Base-by-base conservation (phyloP, 208 protist genomes). In the Acanthamoeba culbertsoni region DNA sequence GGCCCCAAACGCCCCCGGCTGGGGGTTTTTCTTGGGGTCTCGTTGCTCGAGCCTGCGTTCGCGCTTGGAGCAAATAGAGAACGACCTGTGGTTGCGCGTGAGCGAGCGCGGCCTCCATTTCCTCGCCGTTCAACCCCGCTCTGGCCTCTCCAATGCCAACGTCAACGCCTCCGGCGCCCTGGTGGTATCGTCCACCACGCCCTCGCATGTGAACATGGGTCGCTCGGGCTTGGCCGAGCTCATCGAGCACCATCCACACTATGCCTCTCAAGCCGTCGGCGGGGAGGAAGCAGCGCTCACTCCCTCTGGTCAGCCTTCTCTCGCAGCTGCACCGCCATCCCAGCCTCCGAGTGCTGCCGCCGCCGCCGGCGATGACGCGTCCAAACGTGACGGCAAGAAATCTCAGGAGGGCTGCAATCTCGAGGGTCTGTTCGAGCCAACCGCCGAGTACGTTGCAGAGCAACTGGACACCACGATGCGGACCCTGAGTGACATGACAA, bases 21-120 rank as follows among this genome's bases (percentile, higher is more conserved):
- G 73, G 73, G 42, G 6, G 18, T 55, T 55, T 28, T 23, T 16
- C n/a, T 55, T 84, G 73, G 10, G 4, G 23, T 7, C 46, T 5
- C 43, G 73, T 16, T 37, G 3, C 73, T 26, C 23, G 1, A 16
- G 43, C 43, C 40, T 84, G 18, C 73, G 73, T 16, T 0, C 18
- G 28, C 73, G 73, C n/a, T 26, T 84, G 73, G 43, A 55, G 43
- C 43, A 28, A 2, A 20, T 84, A 31, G 73, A 84, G 42, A 43
- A 84, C 42, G 43, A 55, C n/a, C 73, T 84, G 4, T 84, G 73
- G 73, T 43, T 84, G 20, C 73, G 40, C 73, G 45, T 84, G n/a
- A 84, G 73, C 73, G 73, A 84, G 73, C 37, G 73, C 73, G 73
- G 73, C 2, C 73, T 84, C 42, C 73, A 84, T 33, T 18, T 55